Evolutionary conservation across 2,329 filamentous ascomycete genomes (phyloP).

Genomic region (Leptographium wingfieldii): DNA sequence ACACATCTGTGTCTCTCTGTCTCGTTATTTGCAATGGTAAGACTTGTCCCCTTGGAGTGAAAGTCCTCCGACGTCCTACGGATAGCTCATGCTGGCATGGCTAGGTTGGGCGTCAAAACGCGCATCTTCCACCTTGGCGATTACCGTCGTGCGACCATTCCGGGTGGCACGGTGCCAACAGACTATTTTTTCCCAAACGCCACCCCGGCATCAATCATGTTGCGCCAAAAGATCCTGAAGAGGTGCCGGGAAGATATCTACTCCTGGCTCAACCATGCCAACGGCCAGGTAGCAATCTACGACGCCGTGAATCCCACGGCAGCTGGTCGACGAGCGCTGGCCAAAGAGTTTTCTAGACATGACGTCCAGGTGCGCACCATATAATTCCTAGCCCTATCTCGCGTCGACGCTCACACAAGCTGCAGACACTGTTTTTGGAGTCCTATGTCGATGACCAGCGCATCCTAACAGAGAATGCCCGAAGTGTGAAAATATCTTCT

Average conservation of each 20-base stretch:
- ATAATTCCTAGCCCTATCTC: background rate
- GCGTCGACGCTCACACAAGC: background rate
- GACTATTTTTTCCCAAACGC: constrained; percentile 98
- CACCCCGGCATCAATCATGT: constrained; percentile 78
- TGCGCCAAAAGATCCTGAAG: constrained; percentile 94
- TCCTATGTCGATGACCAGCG: constrained; percentile 87
- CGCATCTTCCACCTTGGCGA: constrained; percentile 96
- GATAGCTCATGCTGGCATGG: background rate
- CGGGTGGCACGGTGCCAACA: constrained; percentile 73
- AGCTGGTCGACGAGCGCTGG: constrained; percentile 66
- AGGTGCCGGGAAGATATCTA: constrained; percentile 97
- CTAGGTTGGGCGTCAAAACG: constrained; percentile 88
- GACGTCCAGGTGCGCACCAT: constrained; percentile 58
- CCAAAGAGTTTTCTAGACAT: constrained; percentile 95
- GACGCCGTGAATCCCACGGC: constrained; percentile 93
- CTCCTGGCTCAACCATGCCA: constrained; percentile 89
- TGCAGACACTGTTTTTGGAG: constrained; percentile 85
- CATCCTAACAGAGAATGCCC: constrained; percentile 92
- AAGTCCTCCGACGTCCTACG: background rate
- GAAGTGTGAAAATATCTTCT: constrained; percentile 94
- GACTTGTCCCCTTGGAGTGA: constrained; percentile 10
- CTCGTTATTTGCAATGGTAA: constrained; percentile 82
- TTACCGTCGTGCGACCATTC: constrained; percentile 85
- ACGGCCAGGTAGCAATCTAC: constrained; percentile 96
- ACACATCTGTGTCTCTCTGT: constrained; percentile 90